Evolutionary conservation across 225 moss, liverwort and hornwort species (phyloP).

Genomic region (Polytrichum commune): DNA sequence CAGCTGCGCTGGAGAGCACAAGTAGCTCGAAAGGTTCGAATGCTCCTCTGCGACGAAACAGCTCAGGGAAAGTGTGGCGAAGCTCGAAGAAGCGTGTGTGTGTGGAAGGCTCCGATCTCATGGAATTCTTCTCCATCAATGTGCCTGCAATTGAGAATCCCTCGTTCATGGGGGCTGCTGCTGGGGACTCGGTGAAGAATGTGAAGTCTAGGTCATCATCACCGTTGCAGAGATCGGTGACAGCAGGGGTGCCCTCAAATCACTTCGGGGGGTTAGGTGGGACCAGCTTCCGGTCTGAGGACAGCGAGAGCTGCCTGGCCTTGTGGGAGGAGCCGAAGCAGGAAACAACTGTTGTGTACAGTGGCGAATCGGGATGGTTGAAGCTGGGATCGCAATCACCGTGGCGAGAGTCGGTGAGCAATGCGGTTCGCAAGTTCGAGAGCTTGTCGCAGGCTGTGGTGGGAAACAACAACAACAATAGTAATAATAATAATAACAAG

Average conservation of each 20-base stretch:
- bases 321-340: slow-evolving; percentile 54
- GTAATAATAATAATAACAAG: background rate
- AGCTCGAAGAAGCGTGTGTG: too few relatives aligned
- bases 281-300: slow-evolving; percentile 45
- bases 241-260: background rate
- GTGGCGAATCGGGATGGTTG: slow-evolving; percentile 28
- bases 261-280: slow-evolving; percentile 1
- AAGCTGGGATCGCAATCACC: slow-evolving; percentile 14
- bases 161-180: too few relatives aligned
- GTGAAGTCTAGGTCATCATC: slow-evolving; percentile 15
- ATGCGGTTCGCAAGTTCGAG: slow-evolving; percentile 31
- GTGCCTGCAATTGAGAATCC: too few relatives aligned
- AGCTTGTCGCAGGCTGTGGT: background rate
- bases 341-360: background rate
- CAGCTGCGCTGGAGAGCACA: too few relatives aligned
- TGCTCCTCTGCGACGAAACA: too few relatives aligned
- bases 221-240: slow-evolving; percentile 12
- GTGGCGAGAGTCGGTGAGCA: slow-evolving; percentile 27
- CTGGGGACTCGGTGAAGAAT: slow-evolving; percentile 17
- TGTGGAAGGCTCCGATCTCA: too few relatives aligned
- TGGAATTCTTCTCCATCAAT: too few relatives aligned
- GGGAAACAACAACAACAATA: background rate
- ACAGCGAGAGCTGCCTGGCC: slow-evolving; percentile 46
- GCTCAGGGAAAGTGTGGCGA: too few relatives aligned
- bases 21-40: too few relatives aligned